Evolutionary conservation across 1,284 basidiomycete species (phyloP).

Genomic region (Peniophora sp.): DNA sequence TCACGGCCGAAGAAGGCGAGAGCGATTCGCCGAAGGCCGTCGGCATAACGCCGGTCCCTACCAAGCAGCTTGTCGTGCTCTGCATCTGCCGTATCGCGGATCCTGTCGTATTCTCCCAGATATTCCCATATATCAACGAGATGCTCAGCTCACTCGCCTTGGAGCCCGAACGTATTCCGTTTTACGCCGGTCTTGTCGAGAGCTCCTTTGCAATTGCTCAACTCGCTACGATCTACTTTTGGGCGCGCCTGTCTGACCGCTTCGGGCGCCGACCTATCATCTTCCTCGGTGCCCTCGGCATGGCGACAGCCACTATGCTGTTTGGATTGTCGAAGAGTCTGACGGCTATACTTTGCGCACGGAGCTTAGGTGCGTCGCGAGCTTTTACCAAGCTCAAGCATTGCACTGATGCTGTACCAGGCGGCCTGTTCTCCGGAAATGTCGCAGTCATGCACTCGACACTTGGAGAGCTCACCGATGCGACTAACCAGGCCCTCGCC

Average conservation of each 20-base stretch:
- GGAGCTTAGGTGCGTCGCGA: conserved; percentile 13
- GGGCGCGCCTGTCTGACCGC: conserved; percentile 52
- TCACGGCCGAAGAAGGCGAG: neutral
- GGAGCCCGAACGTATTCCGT: conserved; percentile 54
- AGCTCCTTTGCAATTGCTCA: conserved; percentile 52
- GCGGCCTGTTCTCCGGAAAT: conserved; percentile 55
- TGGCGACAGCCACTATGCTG: conserved; percentile 38
- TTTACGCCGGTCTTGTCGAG: conserved; percentile 60
- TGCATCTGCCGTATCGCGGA: conserved; percentile 52
- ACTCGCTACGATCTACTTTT: conserved; percentile 55
- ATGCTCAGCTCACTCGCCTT: conserved; percentile 53
- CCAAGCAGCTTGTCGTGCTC: conserved; percentile 41
- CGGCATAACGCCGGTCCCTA: conserved; percentile 40
- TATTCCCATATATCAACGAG: conserved; percentile 63
- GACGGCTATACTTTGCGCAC: conserved; percentile 34
- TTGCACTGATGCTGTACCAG: conserved; percentile 14
- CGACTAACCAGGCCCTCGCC: conserved; percentile 51
- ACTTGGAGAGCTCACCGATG: conserved; percentile 58
- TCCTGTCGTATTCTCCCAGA: conserved; percentile 53
- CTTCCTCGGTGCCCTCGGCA: conserved; percentile 43
- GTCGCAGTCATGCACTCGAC: conserved; percentile 54
- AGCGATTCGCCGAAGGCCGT: conserved; percentile 12
- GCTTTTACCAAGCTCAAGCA: neutral
- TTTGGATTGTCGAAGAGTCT: conserved; percentile 55
- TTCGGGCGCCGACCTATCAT: conserved; percentile 60